Evolutionary conservation across 1,284 basidiomycete genomes (phyloP).

Genomic region (Mixia osmundae): DNA sequence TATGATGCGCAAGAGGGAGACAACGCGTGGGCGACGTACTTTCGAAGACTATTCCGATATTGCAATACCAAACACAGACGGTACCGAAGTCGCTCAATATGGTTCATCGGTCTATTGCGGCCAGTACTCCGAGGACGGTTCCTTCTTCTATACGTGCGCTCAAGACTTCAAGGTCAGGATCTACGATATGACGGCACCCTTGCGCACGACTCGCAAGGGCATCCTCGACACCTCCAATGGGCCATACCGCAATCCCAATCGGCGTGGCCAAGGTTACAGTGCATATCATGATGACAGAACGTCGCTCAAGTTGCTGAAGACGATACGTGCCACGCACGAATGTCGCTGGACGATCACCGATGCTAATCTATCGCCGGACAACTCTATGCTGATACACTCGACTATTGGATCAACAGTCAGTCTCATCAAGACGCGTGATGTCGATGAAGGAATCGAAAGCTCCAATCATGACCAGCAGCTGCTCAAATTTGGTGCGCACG

Average conservation of each 20-base stretch:
- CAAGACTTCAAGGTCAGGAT: constrained; percentile 65
- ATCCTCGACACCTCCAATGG: constrained; percentile 10
- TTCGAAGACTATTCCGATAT: constrained; percentile 3
- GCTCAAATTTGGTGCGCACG: constrained; percentile 37
- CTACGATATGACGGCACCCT: constrained; percentile 49
- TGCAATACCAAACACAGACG: constrained; percentile 52
- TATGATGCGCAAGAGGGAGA: constrained; percentile 7
- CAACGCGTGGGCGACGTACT: neutral
- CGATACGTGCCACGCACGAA: constrained; percentile 38
- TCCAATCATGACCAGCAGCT: constrained; percentile 34
- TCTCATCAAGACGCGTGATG: constrained; percentile 58
- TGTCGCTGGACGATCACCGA: constrained; percentile 43
- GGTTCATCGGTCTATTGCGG: constrained; percentile 68
- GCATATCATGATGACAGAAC: constrained; percentile 3
- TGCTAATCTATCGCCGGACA: constrained; percentile 26
- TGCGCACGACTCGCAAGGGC: constrained; percentile 13
- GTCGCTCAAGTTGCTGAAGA: constrained; percentile 50
- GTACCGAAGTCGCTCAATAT: constrained; percentile 65
- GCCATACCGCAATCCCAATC: neutral
- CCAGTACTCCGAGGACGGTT: constrained; percentile 43
- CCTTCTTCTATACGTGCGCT: constrained; percentile 19
- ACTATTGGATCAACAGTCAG: no score
- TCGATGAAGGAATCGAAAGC: constrained; percentile 23
- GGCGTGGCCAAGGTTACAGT: neutral
- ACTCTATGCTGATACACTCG: constrained; percentile 20